A percentile compares a stretch with the other conserved stretches of the same genome.
Evolutionary conservation across 2,329 filamentous ascomycete species (phyloP).

Genomic region (Camillea tinctor): DNA sequence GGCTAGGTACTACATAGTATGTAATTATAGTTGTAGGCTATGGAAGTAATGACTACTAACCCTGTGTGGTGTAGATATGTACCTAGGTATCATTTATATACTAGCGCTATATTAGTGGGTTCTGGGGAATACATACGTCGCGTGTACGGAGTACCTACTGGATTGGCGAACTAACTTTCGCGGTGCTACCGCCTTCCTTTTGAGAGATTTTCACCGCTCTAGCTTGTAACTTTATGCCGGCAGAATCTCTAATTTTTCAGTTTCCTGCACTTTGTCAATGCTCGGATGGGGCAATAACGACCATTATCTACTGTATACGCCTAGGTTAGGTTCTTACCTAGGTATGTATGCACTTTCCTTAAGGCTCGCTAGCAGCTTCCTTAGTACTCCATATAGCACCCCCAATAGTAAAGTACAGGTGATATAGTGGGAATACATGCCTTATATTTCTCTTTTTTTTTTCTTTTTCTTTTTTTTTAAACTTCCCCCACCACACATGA

Average conservation of each 20-base stretch:
- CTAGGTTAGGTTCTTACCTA: too few relatives aligned
- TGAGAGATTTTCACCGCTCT: conserved; percentile 5
- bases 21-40: neutral
- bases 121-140: too few relatives aligned
- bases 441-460: neutral
- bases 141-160: too few relatives aligned
- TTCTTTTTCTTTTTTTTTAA: too few relatives aligned
- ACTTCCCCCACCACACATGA: neutral
- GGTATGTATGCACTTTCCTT: too few relatives aligned
- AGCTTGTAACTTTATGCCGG: conserved; percentile 13
- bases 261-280: conserved; percentile 3
- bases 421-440: too few relatives aligned
- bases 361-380: too few relatives aligned
- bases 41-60: too few relatives aligned
- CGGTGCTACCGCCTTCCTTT: conserved; percentile 1
- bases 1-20: neutral
- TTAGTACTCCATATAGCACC: too few relatives aligned
- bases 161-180: neutral
- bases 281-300: neutral
- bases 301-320: neutral
- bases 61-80: neutral
- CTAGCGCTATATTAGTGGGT: neutral
- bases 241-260: conserved; percentile 11
- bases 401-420: too few relatives aligned
- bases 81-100: neutral